Evolutionary conservation across 2,329 filamentous ascomycete genomes (phyloP).

Genomic region (Fusarium pseudocircinatum): DNA sequence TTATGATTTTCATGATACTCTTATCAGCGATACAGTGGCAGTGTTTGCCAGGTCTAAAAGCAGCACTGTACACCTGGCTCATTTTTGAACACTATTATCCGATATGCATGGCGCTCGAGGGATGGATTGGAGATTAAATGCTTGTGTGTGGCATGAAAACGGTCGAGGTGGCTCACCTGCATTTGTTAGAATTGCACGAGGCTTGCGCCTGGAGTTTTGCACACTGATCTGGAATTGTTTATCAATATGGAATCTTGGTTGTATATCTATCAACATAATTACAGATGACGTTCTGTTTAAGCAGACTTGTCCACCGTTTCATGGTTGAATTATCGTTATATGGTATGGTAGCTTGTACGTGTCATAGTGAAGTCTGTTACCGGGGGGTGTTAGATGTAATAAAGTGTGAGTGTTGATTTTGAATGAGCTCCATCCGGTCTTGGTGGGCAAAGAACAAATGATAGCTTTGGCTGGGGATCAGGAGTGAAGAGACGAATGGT

Average conservation of each 20-base stretch:
- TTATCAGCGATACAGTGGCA: neutral
- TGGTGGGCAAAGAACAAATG: neutral
- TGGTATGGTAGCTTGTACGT: neutral
- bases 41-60: constrained; percentile 1
- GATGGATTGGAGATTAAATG: neutral
- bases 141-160: constrained; percentile 18
- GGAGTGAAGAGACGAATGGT: neutral
- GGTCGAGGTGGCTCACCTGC: constrained; percentile 13
- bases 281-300: neutral
- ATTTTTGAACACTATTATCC: neutral
- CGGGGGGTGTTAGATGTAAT: neutral
- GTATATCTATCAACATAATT: neutral
- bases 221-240: neutral
- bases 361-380: constrained; percentile 1
- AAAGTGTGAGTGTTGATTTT: neutral
- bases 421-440: neutral
- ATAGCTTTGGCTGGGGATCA: too few species aligned
- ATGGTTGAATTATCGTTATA: neutral
- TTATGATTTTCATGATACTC: constrained; percentile 32
- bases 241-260: neutral
- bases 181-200: constrained; percentile 33
- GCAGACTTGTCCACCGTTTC: neutral
- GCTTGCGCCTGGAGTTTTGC: constrained; percentile 14
- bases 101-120: constrained; percentile 3
- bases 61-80: neutral